Evolutionary conservation across 768 basidiomycete genomes (phyloP), one percentile per base, ranked within the genome.

Genomic region (Lactarius evosmus): DNA sequence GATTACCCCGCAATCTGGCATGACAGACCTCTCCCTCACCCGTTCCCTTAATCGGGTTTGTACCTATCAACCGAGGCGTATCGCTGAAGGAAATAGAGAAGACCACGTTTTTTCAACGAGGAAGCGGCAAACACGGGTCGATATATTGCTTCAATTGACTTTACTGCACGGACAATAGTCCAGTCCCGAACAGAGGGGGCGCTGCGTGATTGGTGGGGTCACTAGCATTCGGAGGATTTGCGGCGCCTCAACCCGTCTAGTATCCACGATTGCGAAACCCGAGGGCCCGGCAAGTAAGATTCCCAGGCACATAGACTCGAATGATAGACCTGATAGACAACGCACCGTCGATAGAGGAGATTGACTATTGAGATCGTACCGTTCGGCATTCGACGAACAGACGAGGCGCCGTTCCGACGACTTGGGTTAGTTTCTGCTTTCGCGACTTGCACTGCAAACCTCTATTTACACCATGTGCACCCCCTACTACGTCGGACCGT

Each of bases 311-410:
- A 30, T 22, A 38, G 52, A 34, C 16, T 33, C 8, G 40, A 50
- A 50, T 38, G 27, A 50, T 38, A 27, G 25, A 17, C 56, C 40
- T 40, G 29, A 56, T 51, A 40, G 56, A 32, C 33, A 33, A 41
- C 32, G 32, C 11, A 34, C 17, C 38, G 16, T 40, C 16, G 16
- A 40, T 19, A 27, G n/a, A 29, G 40, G 49, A 60, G 63, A 65
- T 65, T 60, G 63, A 51, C 59, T 56, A 56, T 56, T 49, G 33
- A 53, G 49, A 56, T 62, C 61, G 55, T 40, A 27, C 32, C 44
- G 33, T 65, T 60, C 54, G 58, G 63, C 63, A 60, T 59, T 60
- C 44, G 16, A 64, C 62, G 62, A 44, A 58, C 33, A 17, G 32
- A 54, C 40, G 16, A 63, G 57, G 58, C 55, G 56, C 61, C 55